Base-by-base conservation (phyloP, 306 rosid species). In the Begonia fuchsioides region DNA sequence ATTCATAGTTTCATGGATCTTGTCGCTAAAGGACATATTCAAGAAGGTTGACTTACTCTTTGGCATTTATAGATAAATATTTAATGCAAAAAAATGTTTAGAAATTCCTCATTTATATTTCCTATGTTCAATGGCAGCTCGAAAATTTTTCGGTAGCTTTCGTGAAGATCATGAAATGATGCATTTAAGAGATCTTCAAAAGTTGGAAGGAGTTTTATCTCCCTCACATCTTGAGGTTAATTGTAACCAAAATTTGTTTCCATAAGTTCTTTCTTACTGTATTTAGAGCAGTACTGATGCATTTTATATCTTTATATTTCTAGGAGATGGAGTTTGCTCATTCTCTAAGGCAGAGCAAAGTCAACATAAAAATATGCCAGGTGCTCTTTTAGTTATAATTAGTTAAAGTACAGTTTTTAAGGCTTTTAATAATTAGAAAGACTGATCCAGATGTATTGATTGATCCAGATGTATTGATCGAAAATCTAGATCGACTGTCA, bases 311-410 rank as follows among this genome's bases (percentile, higher is more conserved):
- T n/a, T n/a, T n/a, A n/a, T 61, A 51, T 75, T 54, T 12, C 51
- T 53, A 82, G 98, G 98, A 92, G 75, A 92, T 92, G 94, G 94
- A 92, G 59, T 92, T 92, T 26, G 94, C 98, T 53, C 96, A 85
- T 72, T 66, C 96, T 9, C 87, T 85, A 45, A 1, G 26, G 26
- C n/a, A n/a, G n/a, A n/a, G n/a, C n/a, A n/a, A n/a, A n/a, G n/a
- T n/a, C n/a, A n/a, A n/a, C n/a, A n/a, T n/a, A n/a, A n/a, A n/a
- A n/a, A n/a, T n/a, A n/a, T n/a, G n/a, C n/a, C n/a, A n/a, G 26
- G 26, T 19, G 26, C 26, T 19, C 2, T 19, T 19, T 2, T 19
- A 1, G 26, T 19, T 2, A 19, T 19, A 2, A 19, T 19, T 19
- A 19, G n/a, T n/a, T n/a, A n/a, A n/a, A n/a, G n/a, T 26, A 26